phyloP scores from a whole-genome alignment of 2,329 filamentous ascomycete species.

The Diaporthe sp. region DNA sequence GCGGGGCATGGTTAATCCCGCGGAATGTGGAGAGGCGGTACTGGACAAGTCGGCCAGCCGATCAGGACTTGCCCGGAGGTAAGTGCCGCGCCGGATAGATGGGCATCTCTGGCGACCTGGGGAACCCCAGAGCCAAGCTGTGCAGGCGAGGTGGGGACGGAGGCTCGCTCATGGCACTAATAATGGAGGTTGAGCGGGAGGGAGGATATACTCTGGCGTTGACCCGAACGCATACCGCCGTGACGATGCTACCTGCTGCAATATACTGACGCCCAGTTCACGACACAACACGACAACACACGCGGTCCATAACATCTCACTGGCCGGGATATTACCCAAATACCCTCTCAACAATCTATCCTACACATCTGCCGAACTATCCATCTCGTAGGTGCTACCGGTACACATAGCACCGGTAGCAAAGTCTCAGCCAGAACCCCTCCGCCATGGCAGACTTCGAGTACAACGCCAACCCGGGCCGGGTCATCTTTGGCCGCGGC shows the following conservation, averaged over 20 bases:
- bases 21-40: slow-evolving; percentile 12
- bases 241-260: neutral
- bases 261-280: neutral
- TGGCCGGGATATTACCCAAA: neutral
- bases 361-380: neutral
- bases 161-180: neutral
- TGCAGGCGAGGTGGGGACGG: neutral
- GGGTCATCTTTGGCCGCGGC: slow-evolving; percentile 69
- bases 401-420: neutral
- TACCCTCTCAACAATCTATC: neutral
- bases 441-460: slow-evolving; percentile 63
- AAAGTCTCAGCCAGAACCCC: neutral
- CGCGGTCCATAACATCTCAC: no score
- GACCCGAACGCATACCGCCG: neutral
- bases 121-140: neutral
- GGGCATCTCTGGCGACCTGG: neutral
- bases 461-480: slow-evolving; percentile 64
- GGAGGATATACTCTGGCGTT: neutral
- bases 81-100: neutral
- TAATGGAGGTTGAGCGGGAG: neutral
- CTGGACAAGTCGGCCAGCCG: neutral
- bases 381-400: neutral
- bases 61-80: neutral
- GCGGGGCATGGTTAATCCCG: slow-evolving; percentile 28
- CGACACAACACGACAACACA: neutral